Evolutionary conservation across 345 rosid species (phyloP), one percentile per base, ranked within the genome.

Genomic region (Eucalyptus polybractea): DNA sequence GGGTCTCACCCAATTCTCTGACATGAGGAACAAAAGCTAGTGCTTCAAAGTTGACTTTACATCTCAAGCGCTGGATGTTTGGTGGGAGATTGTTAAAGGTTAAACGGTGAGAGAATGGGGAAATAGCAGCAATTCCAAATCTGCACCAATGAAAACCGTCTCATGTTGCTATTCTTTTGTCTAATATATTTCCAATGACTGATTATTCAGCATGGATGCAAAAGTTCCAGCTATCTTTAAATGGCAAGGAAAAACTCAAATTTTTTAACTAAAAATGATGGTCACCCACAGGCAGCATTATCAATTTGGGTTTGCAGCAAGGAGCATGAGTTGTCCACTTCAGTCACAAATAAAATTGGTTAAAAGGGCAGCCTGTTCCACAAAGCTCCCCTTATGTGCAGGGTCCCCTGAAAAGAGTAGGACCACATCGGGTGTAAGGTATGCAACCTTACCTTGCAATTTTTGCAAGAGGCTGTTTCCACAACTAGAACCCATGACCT

Each of bases 51-150:
- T 97, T 97, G 87, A 98, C 99, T 96, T 95, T 98, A 90, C 99
- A 98, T n/a, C 98, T 95, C 76, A 98, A 93, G 80, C 93, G 97
- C 89, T 95, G 99, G 90, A 96, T 94, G 90, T 93, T 88, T 50
- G 89, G 88, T 13, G 98, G 97, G 92, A 98, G 89, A 89, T 95
- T 93, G 88, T 98, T 99, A 92, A 98, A 98, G 19, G 95, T 96
- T 89, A 98, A 92, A 76, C 97, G 99, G 90, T 98, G 99, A 80
- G 99, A 98, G 94, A 97, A 97, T 19, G 99, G 99, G 13, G 99
- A 96, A 91, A 98, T 94, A 87, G 99, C 99, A 85, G 96, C 99
- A 42, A 98, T 93, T 50, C 99, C 98, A 87, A 95, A 95, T 88
- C 99, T 98, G 94, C 94, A 93, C 54, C 72, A 90, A 88, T 45